Conservation (phyloP, 345 rosid species). For the Eutrema japonicum region DNA sequence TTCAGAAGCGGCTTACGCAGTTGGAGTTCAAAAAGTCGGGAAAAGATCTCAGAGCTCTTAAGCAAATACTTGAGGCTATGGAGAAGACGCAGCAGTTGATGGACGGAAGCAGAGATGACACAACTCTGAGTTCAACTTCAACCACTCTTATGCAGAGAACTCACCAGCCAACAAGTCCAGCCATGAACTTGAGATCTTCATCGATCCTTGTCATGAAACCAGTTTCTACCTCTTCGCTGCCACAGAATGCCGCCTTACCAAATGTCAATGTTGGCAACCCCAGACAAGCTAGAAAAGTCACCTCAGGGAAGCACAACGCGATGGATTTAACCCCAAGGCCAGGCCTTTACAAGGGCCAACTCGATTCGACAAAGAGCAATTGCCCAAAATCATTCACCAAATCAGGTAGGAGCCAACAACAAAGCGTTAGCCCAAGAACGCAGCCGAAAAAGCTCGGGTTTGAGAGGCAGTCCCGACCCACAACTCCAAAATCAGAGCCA, state of each 20-base stretch:
- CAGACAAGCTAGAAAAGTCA: constrained; percentile 44
- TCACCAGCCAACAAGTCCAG: constrained; percentile 45
- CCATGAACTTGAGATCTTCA: constrained; percentile 50
- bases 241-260: constrained; percentile 39
- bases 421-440: constrained; percentile 53
- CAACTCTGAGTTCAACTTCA: constrained; percentile 39
- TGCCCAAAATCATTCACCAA: constrained; percentile 39
- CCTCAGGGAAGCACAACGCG: constrained; percentile 48
- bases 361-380: constrained; percentile 41
- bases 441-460: constrained; percentile 56
- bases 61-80: constrained; percentile 87
- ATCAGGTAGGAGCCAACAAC: constrained; percentile 50
- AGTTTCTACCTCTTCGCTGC: constrained; percentile 42
- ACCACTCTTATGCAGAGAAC: constrained; percentile 46
- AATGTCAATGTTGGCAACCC: constrained; percentile 44
- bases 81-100: constrained; percentile 61
- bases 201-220: constrained; percentile 55
- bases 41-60: constrained; percentile 89
- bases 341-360: constrained; percentile 44
- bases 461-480: constrained; percentile 52
- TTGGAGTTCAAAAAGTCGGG: constrained; percentile 75
- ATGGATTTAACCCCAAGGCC: constrained; percentile 58
- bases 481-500: constrained; percentile 50
- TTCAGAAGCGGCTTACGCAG: constrained; percentile 77
- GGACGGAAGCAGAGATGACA: constrained; percentile 47